These are phyloP conservation scores for Baudoinia panamericana DNA, from an alignment of 495 filamentous ascomycete genomes.

Conservation along the genomic window DNA sequence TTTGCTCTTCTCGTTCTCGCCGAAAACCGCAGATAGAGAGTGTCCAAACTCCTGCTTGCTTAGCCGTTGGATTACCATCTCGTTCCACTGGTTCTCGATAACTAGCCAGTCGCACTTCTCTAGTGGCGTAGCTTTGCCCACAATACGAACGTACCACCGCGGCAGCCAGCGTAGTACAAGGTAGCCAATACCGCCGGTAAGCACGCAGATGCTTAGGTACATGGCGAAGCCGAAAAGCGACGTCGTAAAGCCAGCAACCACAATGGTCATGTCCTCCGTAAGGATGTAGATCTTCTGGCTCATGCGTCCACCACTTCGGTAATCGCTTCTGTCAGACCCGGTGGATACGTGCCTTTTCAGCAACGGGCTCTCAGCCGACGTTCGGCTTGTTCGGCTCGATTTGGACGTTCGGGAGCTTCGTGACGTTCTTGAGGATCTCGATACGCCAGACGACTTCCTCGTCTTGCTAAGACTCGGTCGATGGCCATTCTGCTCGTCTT, in stretches of 20 bases:
- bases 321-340: slow-evolving; percentile 42
- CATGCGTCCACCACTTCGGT: slow-evolving; percentile 40
- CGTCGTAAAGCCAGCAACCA: slow-evolving; percentile 80
- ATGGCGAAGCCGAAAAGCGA: slow-evolving; percentile 49
- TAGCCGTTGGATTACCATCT: slow-evolving; percentile 62
- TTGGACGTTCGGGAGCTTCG: slow-evolving; percentile 43
- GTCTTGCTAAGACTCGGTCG: not conserved
- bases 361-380: slow-evolving; percentile 58
- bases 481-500: slow-evolving; percentile 12
- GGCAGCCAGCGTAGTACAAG: slow-evolving; percentile 84
- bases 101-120: slow-evolving; percentile 78
- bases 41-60: slow-evolving; percentile 57
- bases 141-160: slow-evolving; percentile 63
- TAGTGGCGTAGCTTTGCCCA: slow-evolving; percentile 54
- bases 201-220: slow-evolving; percentile 55
- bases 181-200: slow-evolving; percentile 66
- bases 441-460: slow-evolving; percentile 7
- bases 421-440: slow-evolving; percentile 23
- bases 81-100: slow-evolving; percentile 88
- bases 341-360: slow-evolving; percentile 40
- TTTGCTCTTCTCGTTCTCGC: slow-evolving; percentile 43
- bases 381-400: slow-evolving; percentile 29
- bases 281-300: slow-evolving; percentile 87
- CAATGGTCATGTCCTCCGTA: slow-evolving; percentile 86
- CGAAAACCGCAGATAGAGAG: slow-evolving; percentile 77